phyloP scores from a whole-genome alignment of 2,329 filamentous ascomycete genomes.

The Hypoxylon sp. region DNA sequence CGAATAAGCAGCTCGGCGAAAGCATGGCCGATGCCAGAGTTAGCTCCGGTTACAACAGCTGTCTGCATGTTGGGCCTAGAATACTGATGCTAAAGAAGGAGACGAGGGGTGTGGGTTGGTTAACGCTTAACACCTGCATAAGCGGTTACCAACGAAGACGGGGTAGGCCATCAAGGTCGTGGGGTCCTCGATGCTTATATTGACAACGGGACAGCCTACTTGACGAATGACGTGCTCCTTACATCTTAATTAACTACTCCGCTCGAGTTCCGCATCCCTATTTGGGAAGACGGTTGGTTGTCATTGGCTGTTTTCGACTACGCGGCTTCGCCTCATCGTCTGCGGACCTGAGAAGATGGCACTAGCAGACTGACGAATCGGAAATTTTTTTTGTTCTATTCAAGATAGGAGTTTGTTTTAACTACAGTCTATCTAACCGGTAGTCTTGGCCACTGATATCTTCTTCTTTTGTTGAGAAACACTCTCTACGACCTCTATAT shows the following conservation, averaged over 20 bases:
- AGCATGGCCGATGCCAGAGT: conserved; percentile 57
- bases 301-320: conserved; percentile 31
- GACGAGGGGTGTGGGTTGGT: conserved; percentile 20
- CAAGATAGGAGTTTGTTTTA: conserved; percentile 42
- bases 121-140: conserved; percentile 26
- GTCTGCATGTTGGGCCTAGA: conserved; percentile 51
- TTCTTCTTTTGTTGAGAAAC: conserved; percentile 9
- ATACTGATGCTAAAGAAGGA: neutral
- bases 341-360: conserved; percentile 9
- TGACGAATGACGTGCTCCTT: conserved; percentile 27
- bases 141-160: conserved; percentile 26
- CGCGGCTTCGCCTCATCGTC: conserved; percentile 6
- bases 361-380: conserved; percentile 18
- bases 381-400: conserved; percentile 34
- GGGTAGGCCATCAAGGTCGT: conserved; percentile 44
- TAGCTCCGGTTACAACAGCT: conserved; percentile 57
- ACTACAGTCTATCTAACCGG: conserved; percentile 25
- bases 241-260: conserved; percentile 17
- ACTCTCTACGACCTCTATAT: conserved; percentile 15
- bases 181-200: conserved; percentile 43
- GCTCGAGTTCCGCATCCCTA: conserved; percentile 33
- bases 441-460: conserved; percentile 14
- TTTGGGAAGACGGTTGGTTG: conserved; percentile 20
- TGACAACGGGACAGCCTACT: conserved; percentile 22
- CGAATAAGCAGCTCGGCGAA: conserved; percentile 47